Evolutionary conservation across 768 basidiomycete species (phyloP), one percentile per base, ranked within the genome.

Genomic region (Lactifluus subvellereus): DNA sequence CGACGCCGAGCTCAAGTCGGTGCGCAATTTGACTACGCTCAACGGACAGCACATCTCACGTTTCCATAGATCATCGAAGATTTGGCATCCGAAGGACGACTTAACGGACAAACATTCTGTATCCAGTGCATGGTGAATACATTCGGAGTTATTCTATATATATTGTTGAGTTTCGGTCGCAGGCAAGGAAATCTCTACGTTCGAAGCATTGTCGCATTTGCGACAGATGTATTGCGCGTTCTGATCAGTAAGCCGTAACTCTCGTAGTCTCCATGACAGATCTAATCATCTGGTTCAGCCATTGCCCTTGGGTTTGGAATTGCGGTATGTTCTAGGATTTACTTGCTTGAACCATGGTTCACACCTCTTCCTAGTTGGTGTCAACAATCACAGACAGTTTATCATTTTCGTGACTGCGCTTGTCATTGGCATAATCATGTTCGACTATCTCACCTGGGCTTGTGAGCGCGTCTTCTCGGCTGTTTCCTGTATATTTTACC

Each of bases 281-380:
- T 62, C 69, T 37, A 62, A 49, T 10, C 38, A 53, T 2, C 20
- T 33, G 51, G 33, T 51, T 48, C 52, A 96, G 94, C 69, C 95
- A 99, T 69, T 98, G 97, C 69, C 97, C 96, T 1, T 99, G 97
- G 97, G 88, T 98, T 16, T 99, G 95, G 95, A 98, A 98, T 75
- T 98, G 96, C 73, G 86, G 92, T 93, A 71, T 32, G 88, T 74
- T 37, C 14, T 27, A 62, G 11, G 13, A 37, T 64, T 8, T n/a
- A 14, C n/a, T 30, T 18, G n/a, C 6, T 43, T 49, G 43, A 20
- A 9, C 43, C 37, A 38, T 14, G 27, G 47, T 62, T 27, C 60
- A 71, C 35, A 58, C 54, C 9, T 57, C 22, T 16, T 3, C 38
- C 45, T 40, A 92, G 94, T 88, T 86, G 97, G 97, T 22, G 80